phyloP scores from a whole-genome alignment of 768 basidiomycete genomes.

The Kwoniella sp. region DNA sequence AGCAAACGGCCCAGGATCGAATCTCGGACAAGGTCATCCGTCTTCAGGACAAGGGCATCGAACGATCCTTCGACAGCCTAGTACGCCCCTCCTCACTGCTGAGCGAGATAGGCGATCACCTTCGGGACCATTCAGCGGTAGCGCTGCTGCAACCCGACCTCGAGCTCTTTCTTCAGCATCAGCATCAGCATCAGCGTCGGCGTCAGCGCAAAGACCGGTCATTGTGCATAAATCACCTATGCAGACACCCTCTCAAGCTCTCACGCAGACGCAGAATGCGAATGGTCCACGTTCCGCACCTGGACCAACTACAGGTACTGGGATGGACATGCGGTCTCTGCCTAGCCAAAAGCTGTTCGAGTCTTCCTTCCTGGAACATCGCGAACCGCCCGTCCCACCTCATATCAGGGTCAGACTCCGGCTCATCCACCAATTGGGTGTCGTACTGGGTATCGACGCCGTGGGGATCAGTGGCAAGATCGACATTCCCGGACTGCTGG shows the following conservation, averaged over 20 bases:
- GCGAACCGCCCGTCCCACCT: constrained; percentile 35
- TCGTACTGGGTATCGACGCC: constrained; percentile 36
- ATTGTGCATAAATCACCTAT: constrained; percentile 8
- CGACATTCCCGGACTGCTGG: constrained; percentile 42
- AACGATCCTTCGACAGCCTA: constrained; percentile 33
- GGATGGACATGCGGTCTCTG: constrained; percentile 4
- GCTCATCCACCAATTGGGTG: constrained; percentile 37
- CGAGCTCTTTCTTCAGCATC: constrained; percentile 21
- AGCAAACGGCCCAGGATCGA: neutral
- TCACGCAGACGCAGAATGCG: neutral
- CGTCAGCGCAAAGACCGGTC: constrained; percentile 3
- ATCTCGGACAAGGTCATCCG: constrained; percentile 6
- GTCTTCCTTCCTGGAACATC: constrained; percentile 21
- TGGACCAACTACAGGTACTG: neutral
- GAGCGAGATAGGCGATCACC: neutral
- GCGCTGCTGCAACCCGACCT: constrained; percentile 2
- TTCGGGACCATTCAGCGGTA: neutral
- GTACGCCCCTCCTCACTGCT: constrained; percentile 23
- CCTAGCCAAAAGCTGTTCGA: constrained; percentile 18
- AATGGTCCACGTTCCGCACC: neutral
- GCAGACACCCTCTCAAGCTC: neutral
- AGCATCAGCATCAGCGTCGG: constrained; percentile 15
- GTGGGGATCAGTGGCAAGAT: constrained; percentile 31
- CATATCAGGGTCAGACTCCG: constrained; percentile 40
- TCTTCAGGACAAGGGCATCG: neutral